A percentile compares a stretch with the other conserved stretches of the same genome.
Conservation (phyloP, 2,329 filamentous ascomycete species). For the Microdochium nivale region DNA sequence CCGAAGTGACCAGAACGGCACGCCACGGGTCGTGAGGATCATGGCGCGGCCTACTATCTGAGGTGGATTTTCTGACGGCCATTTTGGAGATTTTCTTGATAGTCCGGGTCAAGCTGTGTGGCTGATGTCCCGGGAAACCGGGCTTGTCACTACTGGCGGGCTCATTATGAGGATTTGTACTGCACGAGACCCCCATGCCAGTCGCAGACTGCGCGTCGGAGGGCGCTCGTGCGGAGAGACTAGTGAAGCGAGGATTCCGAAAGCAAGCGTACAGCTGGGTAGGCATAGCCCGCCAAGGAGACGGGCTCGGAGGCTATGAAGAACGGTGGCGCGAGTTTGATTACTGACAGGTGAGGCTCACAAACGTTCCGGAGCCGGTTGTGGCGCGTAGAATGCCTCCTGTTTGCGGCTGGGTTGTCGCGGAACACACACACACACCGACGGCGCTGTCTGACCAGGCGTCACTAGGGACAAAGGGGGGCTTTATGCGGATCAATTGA, state of each 20-base stretch:
- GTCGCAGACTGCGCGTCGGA: background rate
- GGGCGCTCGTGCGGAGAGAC: background rate
- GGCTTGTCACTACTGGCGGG: background rate
- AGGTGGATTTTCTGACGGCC: background rate
- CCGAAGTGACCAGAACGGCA: background rate
- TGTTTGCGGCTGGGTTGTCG: background rate
- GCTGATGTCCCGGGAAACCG: background rate
- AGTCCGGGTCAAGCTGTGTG: background rate
- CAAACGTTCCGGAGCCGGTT: background rate
- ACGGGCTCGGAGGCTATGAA: background rate
- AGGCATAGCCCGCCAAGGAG: background rate
- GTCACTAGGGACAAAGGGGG: no score
- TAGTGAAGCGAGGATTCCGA: background rate
- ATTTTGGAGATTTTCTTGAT: background rate
- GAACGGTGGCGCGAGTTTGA: background rate
- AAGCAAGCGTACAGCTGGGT: background rate
- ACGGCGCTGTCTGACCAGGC: no score
- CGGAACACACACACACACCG: no score
- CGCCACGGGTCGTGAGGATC: background rate
- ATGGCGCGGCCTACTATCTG: background rate
- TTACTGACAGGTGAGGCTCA: background rate
- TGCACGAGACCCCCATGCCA: background rate
- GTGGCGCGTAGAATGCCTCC: background rate
- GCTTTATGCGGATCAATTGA: no score
- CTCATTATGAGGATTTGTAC: background rate